phyloP scores from a whole-genome alignment of 768 basidiomycete genomes.

The Lactifluus volemus region DNA sequence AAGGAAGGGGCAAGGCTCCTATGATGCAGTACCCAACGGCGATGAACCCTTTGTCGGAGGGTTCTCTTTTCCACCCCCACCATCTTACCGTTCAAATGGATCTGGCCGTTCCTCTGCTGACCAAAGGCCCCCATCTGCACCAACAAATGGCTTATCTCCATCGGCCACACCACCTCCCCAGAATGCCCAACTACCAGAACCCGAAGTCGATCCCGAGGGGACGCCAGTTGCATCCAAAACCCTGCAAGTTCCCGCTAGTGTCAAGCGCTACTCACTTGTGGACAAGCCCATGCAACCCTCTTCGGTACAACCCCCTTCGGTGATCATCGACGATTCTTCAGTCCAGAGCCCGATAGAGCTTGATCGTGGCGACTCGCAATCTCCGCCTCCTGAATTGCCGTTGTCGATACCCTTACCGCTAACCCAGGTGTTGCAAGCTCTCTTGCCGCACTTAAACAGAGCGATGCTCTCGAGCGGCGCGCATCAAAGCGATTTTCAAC shows the following conservation, averaged over 20 bases:
- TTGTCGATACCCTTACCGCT: conserved; percentile 42
- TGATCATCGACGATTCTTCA: conserved; percentile 47
- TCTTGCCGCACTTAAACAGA: conserved; percentile 81
- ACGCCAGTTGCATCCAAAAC: conserved; percentile 26
- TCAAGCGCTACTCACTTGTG: conserved; percentile 73
- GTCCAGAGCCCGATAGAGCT: conserved; percentile 12
- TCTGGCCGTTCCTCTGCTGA: conserved; percentile 5
- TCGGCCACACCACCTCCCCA: conserved; percentile 10
- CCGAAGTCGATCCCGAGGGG: conserved; percentile 18
- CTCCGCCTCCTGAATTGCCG: conserved; percentile 30
- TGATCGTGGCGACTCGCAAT: conserved; percentile 18
- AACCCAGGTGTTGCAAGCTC: conserved; percentile 51
- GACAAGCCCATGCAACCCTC: conserved; percentile 55
- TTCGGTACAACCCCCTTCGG: conserved; percentile 40
- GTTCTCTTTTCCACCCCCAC: conserved; percentile 29
- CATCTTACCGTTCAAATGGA: conserved; percentile 2
- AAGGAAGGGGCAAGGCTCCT: conserved; percentile 21
- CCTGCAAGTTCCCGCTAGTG: conserved; percentile 48
- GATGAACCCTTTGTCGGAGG: conserved; percentile 46
- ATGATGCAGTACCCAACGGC: conserved; percentile 20
- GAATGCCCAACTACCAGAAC: conserved; percentile 13
- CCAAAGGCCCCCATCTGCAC: neutral
- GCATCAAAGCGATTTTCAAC: conserved; percentile 95
- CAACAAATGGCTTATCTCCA: neutral
- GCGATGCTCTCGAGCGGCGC: conserved; percentile 77